Evolutionary conservation across 2,329 filamentous ascomycete genomes (phyloP).

Genomic region (Ophiocordyceps camponoti-leonardi): DNA sequence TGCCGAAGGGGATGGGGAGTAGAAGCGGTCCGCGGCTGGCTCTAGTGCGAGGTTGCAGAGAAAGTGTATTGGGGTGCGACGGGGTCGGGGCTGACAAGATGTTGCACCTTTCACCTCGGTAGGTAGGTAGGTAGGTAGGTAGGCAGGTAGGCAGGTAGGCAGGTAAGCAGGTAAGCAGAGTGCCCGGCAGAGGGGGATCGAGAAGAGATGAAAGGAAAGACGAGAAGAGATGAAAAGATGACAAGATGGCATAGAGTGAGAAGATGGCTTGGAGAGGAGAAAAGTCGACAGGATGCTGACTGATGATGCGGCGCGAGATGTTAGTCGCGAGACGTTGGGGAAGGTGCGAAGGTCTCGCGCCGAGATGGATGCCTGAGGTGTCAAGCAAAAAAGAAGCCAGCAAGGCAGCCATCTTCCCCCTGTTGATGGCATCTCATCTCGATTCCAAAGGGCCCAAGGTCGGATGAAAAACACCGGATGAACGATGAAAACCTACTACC

Average conservation of each 20-base stretch:
- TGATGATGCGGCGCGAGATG: background rate
- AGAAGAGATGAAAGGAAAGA: background rate
- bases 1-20: background rate
- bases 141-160: background rate
- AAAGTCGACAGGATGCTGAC: background rate
- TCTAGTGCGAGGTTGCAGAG: background rate
- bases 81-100: background rate
- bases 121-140: background rate
- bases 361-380: no score
- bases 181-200: no score
- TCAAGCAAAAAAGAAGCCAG: no score
- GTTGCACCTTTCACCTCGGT: no score
- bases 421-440: no score
- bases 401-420: no score
- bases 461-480: no score
- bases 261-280: background rate
- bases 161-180: background rate
- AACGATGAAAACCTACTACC: no score
- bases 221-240: background rate
- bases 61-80: background rate
- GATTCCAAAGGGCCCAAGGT: no score
- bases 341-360: no score
- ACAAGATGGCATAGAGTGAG: background rate
- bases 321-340: no score
- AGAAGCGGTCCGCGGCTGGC: background rate